A percentile compares a stretch with the other conserved stretches of the same genome.
Conservation (phyloP, 305 asterid species). For the Fraxinus dipetala region DNA sequence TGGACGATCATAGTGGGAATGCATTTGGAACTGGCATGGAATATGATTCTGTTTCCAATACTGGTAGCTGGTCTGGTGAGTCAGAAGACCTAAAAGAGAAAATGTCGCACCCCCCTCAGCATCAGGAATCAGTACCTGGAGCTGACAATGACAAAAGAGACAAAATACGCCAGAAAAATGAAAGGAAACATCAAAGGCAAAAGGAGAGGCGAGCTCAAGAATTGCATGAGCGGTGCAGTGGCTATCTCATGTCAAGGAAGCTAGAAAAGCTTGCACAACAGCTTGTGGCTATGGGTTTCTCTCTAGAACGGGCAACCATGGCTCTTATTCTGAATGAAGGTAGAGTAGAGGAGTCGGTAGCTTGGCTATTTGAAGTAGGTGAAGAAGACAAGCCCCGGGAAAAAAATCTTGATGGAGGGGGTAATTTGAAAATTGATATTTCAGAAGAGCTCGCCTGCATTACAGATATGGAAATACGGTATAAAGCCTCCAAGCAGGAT, state of each 20-base stretch:
- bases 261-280: constrained; percentile 74
- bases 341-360: constrained; percentile 74
- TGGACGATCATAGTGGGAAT: constrained; percentile 59
- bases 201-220: constrained; percentile 95
- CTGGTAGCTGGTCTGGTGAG: constrained; percentile 87
- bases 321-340: constrained; percentile 90
- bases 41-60: constrained; percentile 69
- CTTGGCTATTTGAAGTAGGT: constrained; percentile 74
- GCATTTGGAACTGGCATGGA: constrained; percentile 48
- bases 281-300: constrained; percentile 86
- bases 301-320: constrained; percentile 75
- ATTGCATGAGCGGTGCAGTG: constrained; percentile 77
- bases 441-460: constrained; percentile 73
- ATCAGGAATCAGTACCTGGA: constrained; percentile 62
- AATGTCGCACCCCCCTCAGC: constrained; percentile 36
- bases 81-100: constrained; percentile 89
- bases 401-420: constrained; percentile 46
- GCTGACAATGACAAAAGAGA: constrained; percentile 81
- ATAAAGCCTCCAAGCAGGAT: constrained; percentile 73
- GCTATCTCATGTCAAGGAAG: constrained; percentile 89
- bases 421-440: constrained; percentile 72
- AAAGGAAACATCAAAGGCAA: constrained; percentile 90
- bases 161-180: constrained; percentile 84
- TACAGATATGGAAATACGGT: constrained; percentile 54
- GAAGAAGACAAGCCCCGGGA: constrained; percentile 56